These are phyloP conservation scores for Podospora anserina DNA, from an alignment of 495 filamentous ascomycete species.

Conservation along the genomic window DNA sequence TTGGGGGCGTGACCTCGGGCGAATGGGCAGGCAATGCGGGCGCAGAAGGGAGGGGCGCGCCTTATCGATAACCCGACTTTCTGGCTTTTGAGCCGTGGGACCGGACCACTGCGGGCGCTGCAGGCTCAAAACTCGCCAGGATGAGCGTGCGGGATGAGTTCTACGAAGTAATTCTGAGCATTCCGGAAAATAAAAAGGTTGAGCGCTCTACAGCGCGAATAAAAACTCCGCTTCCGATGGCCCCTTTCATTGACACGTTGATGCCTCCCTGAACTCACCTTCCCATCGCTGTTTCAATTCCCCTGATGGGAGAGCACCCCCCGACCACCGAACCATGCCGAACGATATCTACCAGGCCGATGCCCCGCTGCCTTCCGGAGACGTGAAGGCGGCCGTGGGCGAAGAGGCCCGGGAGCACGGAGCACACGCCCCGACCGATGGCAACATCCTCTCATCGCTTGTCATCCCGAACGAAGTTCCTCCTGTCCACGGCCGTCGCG, in stretches of 20 bases:
- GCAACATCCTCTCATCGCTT: not conserved
- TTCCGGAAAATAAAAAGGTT: constrained; percentile 28
- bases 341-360: constrained; percentile 32
- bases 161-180: constrained; percentile 43
- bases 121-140: constrained; percentile 17
- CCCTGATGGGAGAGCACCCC: not conserved
- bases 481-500: not conserved
- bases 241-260: constrained; percentile 19
- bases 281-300: constrained; percentile 5
- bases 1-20: constrained; percentile 17
- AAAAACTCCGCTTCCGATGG: constrained; percentile 21
- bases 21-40: constrained; percentile 15
- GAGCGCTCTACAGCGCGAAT: constrained; percentile 14
- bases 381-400: not conserved
- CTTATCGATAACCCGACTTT: constrained; percentile 26
- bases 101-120: constrained; percentile 11
- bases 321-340: constrained; percentile 24
- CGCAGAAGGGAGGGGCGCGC: constrained; percentile 1
- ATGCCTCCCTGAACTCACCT: constrained; percentile 24
- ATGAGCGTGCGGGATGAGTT: constrained; percentile 33
- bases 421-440: not conserved
- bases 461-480: constrained; percentile 1
- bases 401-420: constrained; percentile 13
- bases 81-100: constrained; percentile 12
- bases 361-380: constrained; percentile 17